phyloP scores from a whole-genome alignment of 306 rosid genomes.

The Dryas alaskensis region DNA sequence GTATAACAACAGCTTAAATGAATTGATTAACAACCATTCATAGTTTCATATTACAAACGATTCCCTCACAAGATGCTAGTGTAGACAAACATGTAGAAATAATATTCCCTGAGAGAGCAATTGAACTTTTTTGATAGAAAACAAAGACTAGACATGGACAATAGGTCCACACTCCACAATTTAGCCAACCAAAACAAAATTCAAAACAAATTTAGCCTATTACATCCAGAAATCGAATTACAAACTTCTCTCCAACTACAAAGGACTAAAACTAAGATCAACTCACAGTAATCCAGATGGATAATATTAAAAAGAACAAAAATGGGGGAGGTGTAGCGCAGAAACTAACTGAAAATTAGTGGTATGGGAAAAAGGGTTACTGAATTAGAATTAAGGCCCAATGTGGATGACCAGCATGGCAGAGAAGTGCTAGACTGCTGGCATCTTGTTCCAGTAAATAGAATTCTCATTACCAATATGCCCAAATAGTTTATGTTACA shows the following conservation, averaged over 20 bases:
- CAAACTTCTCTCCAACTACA: background rate
- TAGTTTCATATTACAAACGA: background rate
- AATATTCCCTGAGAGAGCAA: background rate
- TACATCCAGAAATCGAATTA: background rate
- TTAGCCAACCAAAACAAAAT: background rate
- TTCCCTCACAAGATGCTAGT: background rate
- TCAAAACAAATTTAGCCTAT: too few species aligned
- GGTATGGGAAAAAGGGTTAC: background rate
- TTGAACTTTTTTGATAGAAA: too few species aligned
- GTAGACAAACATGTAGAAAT: background rate
- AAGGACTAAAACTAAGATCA: background rate
- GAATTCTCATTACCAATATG: too few species aligned
- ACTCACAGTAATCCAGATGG: background rate
- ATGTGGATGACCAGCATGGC: too few species aligned
- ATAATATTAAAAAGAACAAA: too few species aligned
- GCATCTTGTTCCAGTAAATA: too few species aligned
- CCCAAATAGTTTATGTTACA: too few species aligned
- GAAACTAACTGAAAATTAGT: background rate
- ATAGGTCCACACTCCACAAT: too few species aligned
- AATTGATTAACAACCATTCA: constrained; percentile 6
- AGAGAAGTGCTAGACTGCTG: too few species aligned
- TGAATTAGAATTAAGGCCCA: too few species aligned
- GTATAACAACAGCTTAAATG: constrained; percentile 10
- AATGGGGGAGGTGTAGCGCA: too few species aligned
- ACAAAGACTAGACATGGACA: background rate